These are phyloP conservation scores for Penicillium psychrofluorescens DNA, from an alignment of 495 filamentous ascomycete genomes.

Conservation along the genomic window DNA sequence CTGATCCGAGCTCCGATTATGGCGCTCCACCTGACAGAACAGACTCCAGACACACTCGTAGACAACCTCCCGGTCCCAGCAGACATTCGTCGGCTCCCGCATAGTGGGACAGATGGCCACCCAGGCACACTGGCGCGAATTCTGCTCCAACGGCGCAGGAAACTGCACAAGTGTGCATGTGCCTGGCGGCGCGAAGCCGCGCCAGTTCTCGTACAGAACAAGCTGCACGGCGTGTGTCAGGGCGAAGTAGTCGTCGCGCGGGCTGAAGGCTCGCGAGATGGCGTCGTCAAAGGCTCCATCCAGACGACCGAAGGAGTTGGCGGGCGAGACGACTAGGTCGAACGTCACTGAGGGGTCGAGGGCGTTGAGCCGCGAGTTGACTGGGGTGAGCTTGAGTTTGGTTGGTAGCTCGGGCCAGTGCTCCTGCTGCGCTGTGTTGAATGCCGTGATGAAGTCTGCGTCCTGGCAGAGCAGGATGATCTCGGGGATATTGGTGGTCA, in stretches of 20 bases:
- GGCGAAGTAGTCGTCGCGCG: slow-evolving; percentile 35
- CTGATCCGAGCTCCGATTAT: slow-evolving; percentile 35
- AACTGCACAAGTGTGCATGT: slow-evolving; percentile 39
- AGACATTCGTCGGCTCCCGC: slow-evolving; percentile 28
- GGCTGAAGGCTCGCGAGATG: slow-evolving; percentile 26
- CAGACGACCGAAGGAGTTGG: slow-evolving; percentile 44
- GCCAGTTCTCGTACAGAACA: slow-evolving; percentile 36
- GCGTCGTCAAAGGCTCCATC: slow-evolving; percentile 41
- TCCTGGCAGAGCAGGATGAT: slow-evolving; percentile 34
- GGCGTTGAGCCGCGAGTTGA: slow-evolving; percentile 28
- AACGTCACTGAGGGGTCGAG: slow-evolving; percentile 21
- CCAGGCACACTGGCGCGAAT: slow-evolving; percentile 31
- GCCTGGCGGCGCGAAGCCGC: slow-evolving; percentile 42
- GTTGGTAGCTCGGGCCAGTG: slow-evolving; percentile 12
- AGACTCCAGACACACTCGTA: slow-evolving; percentile 48
- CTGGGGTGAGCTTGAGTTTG: slow-evolving; percentile 20
- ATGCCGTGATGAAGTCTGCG: slow-evolving; percentile 19
- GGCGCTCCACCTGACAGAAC: slow-evolving; percentile 35
- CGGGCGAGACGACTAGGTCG: slow-evolving; percentile 44
- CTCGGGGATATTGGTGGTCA: slow-evolving; percentile 28
- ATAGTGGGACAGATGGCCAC: slow-evolving; percentile 47
- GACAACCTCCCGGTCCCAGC: slow-evolving; percentile 47
- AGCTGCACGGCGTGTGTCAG: slow-evolving; percentile 34
- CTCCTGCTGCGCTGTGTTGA: slow-evolving; percentile 13
- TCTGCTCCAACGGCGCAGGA: slow-evolving; percentile 19